Conservation (phyloP, 83 land plant genomes). For the Thuja plicata region DNA sequence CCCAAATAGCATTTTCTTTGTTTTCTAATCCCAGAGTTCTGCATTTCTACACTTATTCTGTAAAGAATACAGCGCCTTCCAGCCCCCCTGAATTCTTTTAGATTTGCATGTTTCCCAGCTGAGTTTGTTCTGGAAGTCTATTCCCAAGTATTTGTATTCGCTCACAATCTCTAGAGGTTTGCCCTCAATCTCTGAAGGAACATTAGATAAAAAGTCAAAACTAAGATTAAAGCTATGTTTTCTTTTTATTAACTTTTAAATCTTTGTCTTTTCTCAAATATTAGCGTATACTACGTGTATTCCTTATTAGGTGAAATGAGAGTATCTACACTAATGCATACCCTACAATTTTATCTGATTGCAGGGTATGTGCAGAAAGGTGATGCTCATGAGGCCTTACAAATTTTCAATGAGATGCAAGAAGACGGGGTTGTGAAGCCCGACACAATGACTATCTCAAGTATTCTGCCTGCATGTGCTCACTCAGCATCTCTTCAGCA, state of each 20-base stretch:
- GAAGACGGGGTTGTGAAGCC: not conserved
- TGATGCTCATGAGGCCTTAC: not conserved
- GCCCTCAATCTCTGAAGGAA: too few relatives aligned
- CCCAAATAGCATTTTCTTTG: too few relatives aligned
- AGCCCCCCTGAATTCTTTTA: too few relatives aligned
- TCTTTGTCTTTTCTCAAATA: not conserved
- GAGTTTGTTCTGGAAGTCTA: too few relatives aligned
- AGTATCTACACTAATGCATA: not conserved
- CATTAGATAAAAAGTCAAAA: not conserved
- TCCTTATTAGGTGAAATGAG: not conserved
- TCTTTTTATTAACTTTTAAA: not conserved
- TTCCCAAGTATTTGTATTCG: too few relatives aligned
- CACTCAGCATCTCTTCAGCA: not conserved
- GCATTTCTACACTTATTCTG: too few relatives aligned
- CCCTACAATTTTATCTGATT: not conserved
- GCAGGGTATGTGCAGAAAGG: not conserved
- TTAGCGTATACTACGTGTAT: not conserved
- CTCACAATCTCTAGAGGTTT: too few relatives aligned
- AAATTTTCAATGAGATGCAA: not conserved
- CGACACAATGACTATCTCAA: not conserved
- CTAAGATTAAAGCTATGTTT: not conserved
- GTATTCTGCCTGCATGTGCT: slow-evolving; percentile 5
- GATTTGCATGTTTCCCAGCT: too few relatives aligned
- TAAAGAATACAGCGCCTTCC: too few relatives aligned
- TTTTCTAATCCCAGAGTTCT: too few relatives aligned